These are phyloP conservation scores for Camelina hispida DNA, from an alignment of 345 rosid species.

Conservation along the genomic window DNA sequence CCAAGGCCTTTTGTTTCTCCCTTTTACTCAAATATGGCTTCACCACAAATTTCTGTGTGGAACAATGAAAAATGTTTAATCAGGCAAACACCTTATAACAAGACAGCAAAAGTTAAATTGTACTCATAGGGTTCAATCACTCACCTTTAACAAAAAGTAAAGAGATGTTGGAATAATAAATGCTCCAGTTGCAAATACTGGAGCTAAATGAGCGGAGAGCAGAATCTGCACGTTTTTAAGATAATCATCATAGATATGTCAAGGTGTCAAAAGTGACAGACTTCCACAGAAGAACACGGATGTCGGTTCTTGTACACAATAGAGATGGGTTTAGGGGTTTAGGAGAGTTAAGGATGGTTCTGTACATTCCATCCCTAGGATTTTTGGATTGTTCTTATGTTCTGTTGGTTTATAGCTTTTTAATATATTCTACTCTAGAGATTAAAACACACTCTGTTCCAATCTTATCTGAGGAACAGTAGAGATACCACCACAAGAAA, in stretches of 20 bases:
- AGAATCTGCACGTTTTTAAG: slow-evolving; percentile 67
- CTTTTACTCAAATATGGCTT: slow-evolving; percentile 77
- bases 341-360: not conserved
- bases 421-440: slow-evolving; percentile 17
- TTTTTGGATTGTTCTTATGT: slow-evolving; percentile 4
- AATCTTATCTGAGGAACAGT: not conserved
- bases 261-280: slow-evolving; percentile 8
- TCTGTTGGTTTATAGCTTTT: not conserved
- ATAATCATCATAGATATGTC: slow-evolving; percentile 29
- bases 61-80: slow-evolving; percentile 4
- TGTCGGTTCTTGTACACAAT: not conserved
- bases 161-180: slow-evolving; percentile 80
- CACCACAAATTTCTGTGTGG: slow-evolving; percentile 70
- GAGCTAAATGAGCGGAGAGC: slow-evolving; percentile 66
- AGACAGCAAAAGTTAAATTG: slow-evolving; percentile 15
- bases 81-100: slow-evolving; percentile 11
- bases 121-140: slow-evolving; percentile 12
- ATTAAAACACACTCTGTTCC: slow-evolving; percentile 1
- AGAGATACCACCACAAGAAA: slow-evolving; percentile 4
- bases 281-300: not conserved
- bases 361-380: slow-evolving; percentile 3
- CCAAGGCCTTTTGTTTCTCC: slow-evolving; percentile 72
- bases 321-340: not conserved
- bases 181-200: slow-evolving; percentile 78
- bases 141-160: slow-evolving; percentile 90